A percentile compares a stretch with the other conserved stretches of the same genome.
Evolutionary conservation across 805 yeast species (phyloP).

Genomic region (Wickerhamiella cacticola): DNA sequence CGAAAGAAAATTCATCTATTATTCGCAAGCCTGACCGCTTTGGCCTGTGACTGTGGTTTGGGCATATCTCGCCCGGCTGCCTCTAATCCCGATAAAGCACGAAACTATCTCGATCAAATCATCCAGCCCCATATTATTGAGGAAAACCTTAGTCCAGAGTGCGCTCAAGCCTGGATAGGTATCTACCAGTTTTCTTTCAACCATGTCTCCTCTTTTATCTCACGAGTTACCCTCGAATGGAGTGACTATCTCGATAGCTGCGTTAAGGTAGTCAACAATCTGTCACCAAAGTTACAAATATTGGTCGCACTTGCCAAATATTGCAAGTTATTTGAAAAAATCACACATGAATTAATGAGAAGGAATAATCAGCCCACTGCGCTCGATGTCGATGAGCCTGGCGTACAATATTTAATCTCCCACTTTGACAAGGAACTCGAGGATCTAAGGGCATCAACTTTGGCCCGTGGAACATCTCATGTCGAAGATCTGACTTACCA

Average conservation of each 20-base stretch:
- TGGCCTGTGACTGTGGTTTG: constrained; percentile 68
- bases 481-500: constrained; percentile 36
- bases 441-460: constrained; percentile 1
- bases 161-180: constrained; percentile 28
- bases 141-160: constrained; percentile 9
- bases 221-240: constrained; percentile 19
- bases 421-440: constrained; percentile 42
- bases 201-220: constrained; percentile 37
- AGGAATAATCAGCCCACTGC: constrained; percentile 34
- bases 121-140: constrained; percentile 30
- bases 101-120: constrained; percentile 23
- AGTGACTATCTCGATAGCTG: constrained; percentile 49
- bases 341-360: constrained; percentile 31
- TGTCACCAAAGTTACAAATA: background rate
- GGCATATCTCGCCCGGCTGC: constrained; percentile 23
- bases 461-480: constrained; percentile 18
- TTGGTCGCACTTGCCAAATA: constrained; percentile 37
- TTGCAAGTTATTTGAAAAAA: constrained; percentile 42
- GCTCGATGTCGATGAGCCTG: constrained; percentile 29
- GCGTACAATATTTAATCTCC: constrained; percentile 33
- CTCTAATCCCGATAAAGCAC: constrained; percentile 17
- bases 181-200: constrained; percentile 53
- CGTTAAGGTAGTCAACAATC: constrained; percentile 30
- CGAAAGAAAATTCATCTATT: constrained; percentile 67
- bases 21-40: constrained; percentile 48